Conservation (phyloP, 2,329 filamentous ascomycete genomes). For the Fusarium torreyae region DNA sequence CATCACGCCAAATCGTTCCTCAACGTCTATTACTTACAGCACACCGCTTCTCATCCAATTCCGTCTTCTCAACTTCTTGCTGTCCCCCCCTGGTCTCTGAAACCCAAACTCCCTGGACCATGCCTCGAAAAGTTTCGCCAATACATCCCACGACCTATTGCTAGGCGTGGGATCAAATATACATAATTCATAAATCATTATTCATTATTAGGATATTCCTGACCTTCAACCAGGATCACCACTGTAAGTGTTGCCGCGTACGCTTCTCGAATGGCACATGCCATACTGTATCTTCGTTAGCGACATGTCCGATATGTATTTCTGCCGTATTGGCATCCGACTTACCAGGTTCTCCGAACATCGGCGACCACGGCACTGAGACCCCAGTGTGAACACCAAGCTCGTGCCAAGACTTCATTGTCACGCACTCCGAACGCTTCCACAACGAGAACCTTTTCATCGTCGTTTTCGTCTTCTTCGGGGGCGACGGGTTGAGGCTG, state of each 20-base stretch:
- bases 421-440: conserved; percentile 81
- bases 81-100: conserved; percentile 20
- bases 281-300: conserved; percentile 66
- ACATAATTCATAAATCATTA: conserved; percentile 49
- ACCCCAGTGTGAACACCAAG: conserved; percentile 85
- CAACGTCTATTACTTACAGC: conserved; percentile 19
- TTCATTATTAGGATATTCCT: conserved; percentile 61
- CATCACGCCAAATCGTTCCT: conserved; percentile 19
- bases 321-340: conserved; percentile 31
- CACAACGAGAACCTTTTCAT: conserved; percentile 78
- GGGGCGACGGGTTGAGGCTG: conserved; percentile 31
- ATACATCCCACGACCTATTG: conserved; percentile 23
- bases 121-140: conserved; percentile 23
- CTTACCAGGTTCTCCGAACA: conserved; percentile 76
- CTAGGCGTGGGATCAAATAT: conserved; percentile 22
- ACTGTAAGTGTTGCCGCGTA: conserved; percentile 82
- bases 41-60: conserved; percentile 26
- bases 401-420: conserved; percentile 82
- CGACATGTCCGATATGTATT: background rate
- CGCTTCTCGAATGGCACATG: conserved; percentile 81
- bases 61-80: background rate
- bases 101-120: conserved; percentile 28
- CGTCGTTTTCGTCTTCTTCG: conserved; percentile 64
- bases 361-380: conserved; percentile 80
- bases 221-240: conserved; percentile 75